A percentile compares a stretch with the other conserved stretches of the same genome.
Evolutionary conservation across 768 basidiomycete genomes (phyloP).

Genomic region (Hypsizygus marmoreus): DNA sequence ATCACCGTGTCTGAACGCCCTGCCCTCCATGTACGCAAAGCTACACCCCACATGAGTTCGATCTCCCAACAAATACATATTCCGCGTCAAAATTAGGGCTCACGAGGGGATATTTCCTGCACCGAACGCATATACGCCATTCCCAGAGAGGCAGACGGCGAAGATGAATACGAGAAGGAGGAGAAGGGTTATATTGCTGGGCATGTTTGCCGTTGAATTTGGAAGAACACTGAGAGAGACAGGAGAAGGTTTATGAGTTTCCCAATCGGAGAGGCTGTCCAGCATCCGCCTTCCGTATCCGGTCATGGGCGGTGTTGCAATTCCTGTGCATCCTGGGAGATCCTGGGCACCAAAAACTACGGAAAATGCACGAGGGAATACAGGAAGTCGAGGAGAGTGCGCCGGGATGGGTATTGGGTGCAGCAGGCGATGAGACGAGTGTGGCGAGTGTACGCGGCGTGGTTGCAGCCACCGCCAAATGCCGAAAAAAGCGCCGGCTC

Average conservation of each 20-base stretch:
- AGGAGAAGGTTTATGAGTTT: slow-evolving; percentile 14
- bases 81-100: slow-evolving; percentile 20
- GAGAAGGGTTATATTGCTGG: slow-evolving; percentile 38
- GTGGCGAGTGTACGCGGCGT: background rate
- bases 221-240: slow-evolving; percentile 6
- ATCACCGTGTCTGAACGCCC: slow-evolving; percentile 87
- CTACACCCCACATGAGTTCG: slow-evolving; percentile 33
- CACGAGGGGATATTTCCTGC: slow-evolving; percentile 85
- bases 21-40: slow-evolving; percentile 85
- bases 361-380: background rate
- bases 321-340: slow-evolving; percentile 1
- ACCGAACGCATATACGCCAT: slow-evolving; percentile 74
- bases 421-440: slow-evolving; percentile 4
- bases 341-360: background rate
- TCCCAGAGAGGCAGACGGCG: slow-evolving; percentile 54
- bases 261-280: no score
- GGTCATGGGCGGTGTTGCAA: slow-evolving; percentile 7
- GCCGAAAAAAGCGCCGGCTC: slow-evolving; percentile 31
- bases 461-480: slow-evolving; percentile 19
- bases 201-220: slow-evolving; percentile 30
- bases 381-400: background rate
- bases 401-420: background rate
- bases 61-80: no score
- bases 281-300: slow-evolving; percentile 18
- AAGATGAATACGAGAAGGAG: slow-evolving; percentile 51